These are phyloP conservation scores for Thelephora terrestris DNA, from an alignment of 1,284 basidiomycete species.

Conservation along the genomic window DNA sequence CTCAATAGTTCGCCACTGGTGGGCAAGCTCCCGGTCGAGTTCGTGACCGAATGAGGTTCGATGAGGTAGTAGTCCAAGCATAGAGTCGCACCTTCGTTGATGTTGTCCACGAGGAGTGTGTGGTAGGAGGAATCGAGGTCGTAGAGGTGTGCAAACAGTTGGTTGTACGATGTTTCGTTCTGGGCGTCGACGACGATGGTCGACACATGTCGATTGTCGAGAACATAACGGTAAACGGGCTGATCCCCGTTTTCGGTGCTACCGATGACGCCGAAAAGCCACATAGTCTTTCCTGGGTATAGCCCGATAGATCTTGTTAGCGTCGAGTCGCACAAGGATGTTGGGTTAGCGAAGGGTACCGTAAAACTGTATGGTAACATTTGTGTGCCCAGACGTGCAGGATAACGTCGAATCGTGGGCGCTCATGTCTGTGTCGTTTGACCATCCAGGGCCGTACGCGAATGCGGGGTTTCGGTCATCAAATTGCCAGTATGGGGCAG, in stretches of 20 bases:
- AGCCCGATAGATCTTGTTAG: no score
- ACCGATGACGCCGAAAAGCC: no score
- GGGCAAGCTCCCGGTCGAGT: no score
- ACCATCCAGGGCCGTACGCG: neutral
- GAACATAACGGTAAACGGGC: no score
- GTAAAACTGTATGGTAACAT: neutral
- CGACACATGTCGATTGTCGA: no score
- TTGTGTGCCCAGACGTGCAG: neutral
- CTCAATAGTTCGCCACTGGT: no score
- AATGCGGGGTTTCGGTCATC: constrained; percentile 1
- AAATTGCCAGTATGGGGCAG: neutral
- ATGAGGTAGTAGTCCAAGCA: neutral
- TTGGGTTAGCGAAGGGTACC: neutral
- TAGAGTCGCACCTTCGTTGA: neutral
- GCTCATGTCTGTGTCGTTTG: neutral
- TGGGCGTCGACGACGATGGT: neutral
- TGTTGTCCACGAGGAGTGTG: neutral
- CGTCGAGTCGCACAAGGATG: neutral
- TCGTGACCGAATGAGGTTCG: neutral
- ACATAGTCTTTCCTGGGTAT: no score
- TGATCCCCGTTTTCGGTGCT: no score
- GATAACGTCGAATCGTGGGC: neutral
- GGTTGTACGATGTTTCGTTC: neutral
- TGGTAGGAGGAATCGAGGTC: neutral
- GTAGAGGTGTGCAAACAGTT: neutral